A percentile compares a stretch with the other conserved stretches of the same genome.
These are phyloP conservation scores for Boletus mariae DNA, from an alignment of 1,284 basidiomycete genomes.

Conservation along the genomic window DNA sequence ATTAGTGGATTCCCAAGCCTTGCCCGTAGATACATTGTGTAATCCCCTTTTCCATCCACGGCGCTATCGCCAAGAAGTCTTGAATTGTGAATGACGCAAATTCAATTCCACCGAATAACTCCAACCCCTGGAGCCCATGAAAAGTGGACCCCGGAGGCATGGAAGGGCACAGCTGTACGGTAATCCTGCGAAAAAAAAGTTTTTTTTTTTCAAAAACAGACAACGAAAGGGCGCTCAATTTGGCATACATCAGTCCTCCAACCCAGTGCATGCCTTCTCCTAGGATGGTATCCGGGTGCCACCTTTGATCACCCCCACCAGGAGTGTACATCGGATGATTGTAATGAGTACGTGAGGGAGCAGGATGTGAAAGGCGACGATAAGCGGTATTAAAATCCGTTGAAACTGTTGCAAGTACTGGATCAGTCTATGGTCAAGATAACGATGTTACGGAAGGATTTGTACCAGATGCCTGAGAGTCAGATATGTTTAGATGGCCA, in stretches of 20 bases:
- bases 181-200: constrained; percentile 44
- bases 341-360: constrained; percentile 49
- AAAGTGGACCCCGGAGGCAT: constrained; percentile 37
- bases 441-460: not conserved
- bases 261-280: constrained; percentile 69
- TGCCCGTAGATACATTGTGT: constrained; percentile 62
- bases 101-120: constrained; percentile 46
- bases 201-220: constrained; percentile 2
- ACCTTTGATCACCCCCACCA: constrained; percentile 63
- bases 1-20: constrained; percentile 55
- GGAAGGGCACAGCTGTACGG: constrained; percentile 55
- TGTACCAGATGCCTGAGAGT: constrained; percentile 6
- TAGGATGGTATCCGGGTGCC: constrained; percentile 53
- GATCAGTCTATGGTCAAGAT: not conserved
- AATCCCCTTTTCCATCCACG: constrained; percentile 67
- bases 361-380: constrained; percentile 49
- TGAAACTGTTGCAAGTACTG: constrained; percentile 1
- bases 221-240: not conserved
- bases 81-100: constrained; percentile 67
- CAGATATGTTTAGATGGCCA: not conserved
- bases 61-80: constrained; percentile 68
- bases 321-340: constrained; percentile 73
- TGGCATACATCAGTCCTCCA: constrained; percentile 62
- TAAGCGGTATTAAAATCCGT: constrained; percentile 27
- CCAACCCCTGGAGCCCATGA: constrained; percentile 43